Evolutionary conservation across 2,329 filamentous ascomycete genomes (phyloP), one percentile per base, ranked within the genome.

Genomic region (Xylariaceae sp.): DNA sequence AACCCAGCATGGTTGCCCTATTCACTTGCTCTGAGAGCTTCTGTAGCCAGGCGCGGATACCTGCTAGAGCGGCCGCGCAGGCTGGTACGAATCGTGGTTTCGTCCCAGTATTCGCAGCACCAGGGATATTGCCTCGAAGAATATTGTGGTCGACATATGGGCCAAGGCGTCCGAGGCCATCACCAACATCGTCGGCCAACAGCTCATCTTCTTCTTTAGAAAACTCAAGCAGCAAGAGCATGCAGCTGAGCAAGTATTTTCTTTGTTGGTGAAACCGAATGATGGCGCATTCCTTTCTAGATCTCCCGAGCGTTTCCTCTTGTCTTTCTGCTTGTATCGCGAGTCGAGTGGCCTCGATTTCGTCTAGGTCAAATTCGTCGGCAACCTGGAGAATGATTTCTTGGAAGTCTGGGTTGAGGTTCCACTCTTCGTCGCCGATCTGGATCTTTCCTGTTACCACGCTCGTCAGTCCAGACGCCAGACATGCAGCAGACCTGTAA

Each of bases 361-460:
- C 96, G 75, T 99, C 93, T 49, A 99, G 81, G 68, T 96, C 88
- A 60, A 97, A 81, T 65, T 92, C 91, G 73, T 98, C 93, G 53
- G 94, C 90, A 33, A 99, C 81, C 67, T 91, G 85, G 28, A 96
- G 80, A 21, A 87, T 85, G 65, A 89, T 87, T 73, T 96, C 89
- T 70, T 94, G 87, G 75, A 99, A 98, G 61, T 92, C 87, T 53
- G 90, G 84, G 75, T 96, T 97, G 77, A 99, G 80, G 19, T 82
- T 79, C 74, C 92, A 98, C 68, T 93, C 86, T 29, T 85, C 82
- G 61, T 87, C 88, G 65, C 85, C 84, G 56, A 96, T 76, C 29
- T 79, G 85, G 65, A 98, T 81, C 71, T 90, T 93, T 56, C 91
- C 92, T 95, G 65, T 61, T 23, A 9, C 28, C 23, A 39, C 19